Evolutionary conservation across 1,284 basidiomycete genomes (phyloP).

Genomic region (Wallemia mellicola): DNA sequence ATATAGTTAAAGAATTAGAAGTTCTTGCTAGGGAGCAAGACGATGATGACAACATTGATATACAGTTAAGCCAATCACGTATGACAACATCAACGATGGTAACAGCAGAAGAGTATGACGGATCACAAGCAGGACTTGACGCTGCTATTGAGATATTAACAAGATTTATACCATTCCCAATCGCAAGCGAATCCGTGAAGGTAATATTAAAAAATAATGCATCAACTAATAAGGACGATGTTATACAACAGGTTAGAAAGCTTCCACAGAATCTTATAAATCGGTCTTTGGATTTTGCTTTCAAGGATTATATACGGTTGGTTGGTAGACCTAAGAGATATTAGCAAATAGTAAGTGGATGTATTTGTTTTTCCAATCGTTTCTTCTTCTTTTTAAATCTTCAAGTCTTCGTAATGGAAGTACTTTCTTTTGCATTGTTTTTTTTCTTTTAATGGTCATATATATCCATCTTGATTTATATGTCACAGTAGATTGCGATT

Average conservation of each 20-base stretch:
- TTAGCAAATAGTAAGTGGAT: no score
- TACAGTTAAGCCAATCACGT: no score
- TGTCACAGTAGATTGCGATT: not conserved
- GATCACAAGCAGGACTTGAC: not conserved
- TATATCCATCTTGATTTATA: not conserved
- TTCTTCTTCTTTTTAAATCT: no score
- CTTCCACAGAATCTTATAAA: not conserved
- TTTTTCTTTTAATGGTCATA: not conserved
- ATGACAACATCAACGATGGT: not conserved
- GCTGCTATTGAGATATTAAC: not conserved
- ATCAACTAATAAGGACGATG: not conserved
- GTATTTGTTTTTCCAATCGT: no score
- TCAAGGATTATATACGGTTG: not conserved
- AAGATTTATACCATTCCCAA: not conserved
- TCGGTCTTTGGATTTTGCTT: not conserved
- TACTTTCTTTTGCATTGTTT: not conserved
- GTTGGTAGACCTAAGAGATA: not conserved
- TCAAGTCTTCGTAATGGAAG: not conserved
- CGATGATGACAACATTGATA: not conserved
- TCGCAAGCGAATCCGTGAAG: not conserved
- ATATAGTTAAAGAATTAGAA: not conserved
- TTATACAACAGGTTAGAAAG: not conserved
- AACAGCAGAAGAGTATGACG: not conserved
- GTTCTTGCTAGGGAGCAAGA: not conserved
- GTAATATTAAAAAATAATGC: no score